A percentile compares a stretch with the other conserved stretches of the same genome.
phyloP scores from a whole-genome alignment of 202 grass and related monocot genomes.

The Brachypodium distachyon region DNA sequence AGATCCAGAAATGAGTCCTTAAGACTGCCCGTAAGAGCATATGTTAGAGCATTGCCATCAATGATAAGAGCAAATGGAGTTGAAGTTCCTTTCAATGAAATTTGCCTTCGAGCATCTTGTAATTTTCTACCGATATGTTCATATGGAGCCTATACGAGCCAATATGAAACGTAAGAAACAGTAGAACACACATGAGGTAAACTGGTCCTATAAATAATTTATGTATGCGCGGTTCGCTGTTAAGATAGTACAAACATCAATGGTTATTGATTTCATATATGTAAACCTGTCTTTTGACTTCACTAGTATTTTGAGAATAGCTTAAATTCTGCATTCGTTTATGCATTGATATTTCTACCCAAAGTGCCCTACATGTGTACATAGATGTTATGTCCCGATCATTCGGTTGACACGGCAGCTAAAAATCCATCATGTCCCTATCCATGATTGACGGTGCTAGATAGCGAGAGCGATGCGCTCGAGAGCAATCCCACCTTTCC shows the following conservation, averaged over 20 bases:
- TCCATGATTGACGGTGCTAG: too few relatives aligned
- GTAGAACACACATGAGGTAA: neutral
- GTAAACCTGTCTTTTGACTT: neutral
- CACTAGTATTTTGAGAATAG: neutral
- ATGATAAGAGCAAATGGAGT: constrained; percentile 61
- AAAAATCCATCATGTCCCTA: too few relatives aligned
- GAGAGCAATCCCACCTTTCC: too few relatives aligned
- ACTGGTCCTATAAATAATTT: neutral
- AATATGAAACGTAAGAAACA: neutral
- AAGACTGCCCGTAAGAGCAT: constrained; percentile 49
- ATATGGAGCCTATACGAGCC: constrained; percentile 33
- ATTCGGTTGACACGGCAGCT: too few relatives aligned
- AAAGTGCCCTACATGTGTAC: neutral
- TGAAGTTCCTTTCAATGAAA: constrained; percentile 43
- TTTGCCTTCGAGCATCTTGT: constrained; percentile 28
- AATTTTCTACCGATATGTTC: constrained; percentile 52
- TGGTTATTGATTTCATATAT: neutral
- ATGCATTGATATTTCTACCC: neutral
- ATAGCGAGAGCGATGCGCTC: too few relatives aligned
- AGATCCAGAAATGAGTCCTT: constrained; percentile 55
- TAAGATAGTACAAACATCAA: neutral
- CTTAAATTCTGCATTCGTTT: neutral
- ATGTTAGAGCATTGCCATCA: constrained; percentile 58
- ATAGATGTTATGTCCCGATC: neutral
- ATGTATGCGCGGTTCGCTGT: neutral